Conservation (phyloP, 2,329 filamentous ascomycete species). For the Corinectria fuckeliana region DNA sequence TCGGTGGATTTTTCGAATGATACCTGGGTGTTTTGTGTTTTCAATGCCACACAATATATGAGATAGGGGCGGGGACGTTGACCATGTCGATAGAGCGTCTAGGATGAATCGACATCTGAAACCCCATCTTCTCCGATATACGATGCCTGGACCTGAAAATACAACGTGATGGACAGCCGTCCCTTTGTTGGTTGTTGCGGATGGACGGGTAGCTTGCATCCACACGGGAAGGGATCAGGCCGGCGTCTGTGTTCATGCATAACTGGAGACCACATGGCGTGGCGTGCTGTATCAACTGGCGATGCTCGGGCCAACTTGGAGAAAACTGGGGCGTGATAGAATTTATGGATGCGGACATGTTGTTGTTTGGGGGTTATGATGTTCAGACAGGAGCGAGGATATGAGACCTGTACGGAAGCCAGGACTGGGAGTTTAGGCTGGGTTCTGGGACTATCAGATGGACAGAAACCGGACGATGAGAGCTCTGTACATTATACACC, state of each 20-base stretch:
- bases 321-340: neutral
- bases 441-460: neutral
- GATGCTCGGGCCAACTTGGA: neutral
- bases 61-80: conserved; percentile 1
- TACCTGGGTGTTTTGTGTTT: conserved; percentile 12
- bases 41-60: conserved; percentile 3
- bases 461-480: neutral
- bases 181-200: no score
- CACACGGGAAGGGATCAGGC: neutral
- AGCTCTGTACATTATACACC: neutral
- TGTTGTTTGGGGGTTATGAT: no score
- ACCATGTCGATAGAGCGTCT: conserved; percentile 12
- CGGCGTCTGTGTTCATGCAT: conserved; percentile 6
- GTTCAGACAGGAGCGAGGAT: no score
- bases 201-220: neutral
- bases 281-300: conserved; percentile 11
- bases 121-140: neutral
- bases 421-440: neutral
- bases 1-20: conserved; percentile 11
- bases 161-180: neutral
- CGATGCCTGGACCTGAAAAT: neutral
- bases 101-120: conserved; percentile 1
- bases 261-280: neutral
- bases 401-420: neutral
- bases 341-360: no score